Evolutionary conservation across 1,284 basidiomycete genomes (phyloP).

Genomic region (Leccinum subrobustum): DNA sequence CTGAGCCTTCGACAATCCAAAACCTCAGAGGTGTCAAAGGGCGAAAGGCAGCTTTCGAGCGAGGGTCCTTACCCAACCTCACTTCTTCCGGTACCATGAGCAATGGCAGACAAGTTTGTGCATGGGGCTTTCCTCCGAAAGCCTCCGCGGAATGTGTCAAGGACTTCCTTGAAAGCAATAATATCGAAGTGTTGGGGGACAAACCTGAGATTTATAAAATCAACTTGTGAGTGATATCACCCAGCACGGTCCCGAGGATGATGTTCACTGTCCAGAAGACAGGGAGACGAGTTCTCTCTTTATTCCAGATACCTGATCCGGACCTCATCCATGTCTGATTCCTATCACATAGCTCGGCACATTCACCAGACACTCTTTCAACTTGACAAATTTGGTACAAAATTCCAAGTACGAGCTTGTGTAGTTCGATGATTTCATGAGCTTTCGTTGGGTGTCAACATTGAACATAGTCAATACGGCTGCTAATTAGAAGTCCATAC

Average conservation of each 20-base stretch:
- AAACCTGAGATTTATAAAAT: conserved; percentile 47
- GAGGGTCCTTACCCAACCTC: conserved; percentile 35
- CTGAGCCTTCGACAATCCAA: conserved; percentile 18
- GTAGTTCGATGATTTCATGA: conserved; percentile 51
- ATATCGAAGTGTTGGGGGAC: conserved; percentile 40
- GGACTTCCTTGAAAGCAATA: conserved; percentile 43
- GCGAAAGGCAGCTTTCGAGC: conserved; percentile 39
- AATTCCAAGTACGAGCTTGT: conserved; percentile 52
- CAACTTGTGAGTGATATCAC: conserved; percentile 42
- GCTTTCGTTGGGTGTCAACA: neutral
- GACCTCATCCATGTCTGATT: conserved; percentile 55
- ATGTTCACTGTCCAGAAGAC: conserved; percentile 30
- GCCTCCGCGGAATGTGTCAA: conserved; percentile 38
- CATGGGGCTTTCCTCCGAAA: conserved; percentile 61
- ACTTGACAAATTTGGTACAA: conserved; percentile 36
- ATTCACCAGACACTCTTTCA: conserved; percentile 58
- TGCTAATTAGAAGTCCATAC: conserved; percentile 9
- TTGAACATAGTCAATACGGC: conserved; percentile 10
- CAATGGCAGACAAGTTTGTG: conserved; percentile 51
- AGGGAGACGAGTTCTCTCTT: conserved; percentile 39
- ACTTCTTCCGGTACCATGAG: conserved; percentile 54
- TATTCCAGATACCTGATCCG: conserved; percentile 55
- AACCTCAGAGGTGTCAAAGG: conserved; percentile 45
- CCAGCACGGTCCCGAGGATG: neutral
- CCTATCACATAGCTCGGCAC: conserved; percentile 60